A percentile compares a stretch with the other conserved stretches of the same genome.
Conservation (phyloP, 345 rosid species). For the Nephelium lappaceum region DNA sequence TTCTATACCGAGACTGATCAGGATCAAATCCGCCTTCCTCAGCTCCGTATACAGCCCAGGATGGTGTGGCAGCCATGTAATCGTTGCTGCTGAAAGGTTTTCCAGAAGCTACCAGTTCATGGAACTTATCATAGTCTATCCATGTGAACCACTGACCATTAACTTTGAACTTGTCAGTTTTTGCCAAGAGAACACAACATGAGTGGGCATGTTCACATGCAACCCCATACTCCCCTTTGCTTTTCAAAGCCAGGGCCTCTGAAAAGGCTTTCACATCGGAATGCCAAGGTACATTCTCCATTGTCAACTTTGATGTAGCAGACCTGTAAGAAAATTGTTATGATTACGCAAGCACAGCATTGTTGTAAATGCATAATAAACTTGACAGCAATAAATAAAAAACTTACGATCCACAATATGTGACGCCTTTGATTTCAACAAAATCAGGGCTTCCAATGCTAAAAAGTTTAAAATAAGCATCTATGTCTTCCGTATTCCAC, state of each 20-base stretch:
- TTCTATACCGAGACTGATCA: slow-evolving; percentile 71
- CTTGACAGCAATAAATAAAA: neutral
- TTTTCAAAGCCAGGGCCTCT: slow-evolving; percentile 74
- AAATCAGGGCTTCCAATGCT: slow-evolving; percentile 90
- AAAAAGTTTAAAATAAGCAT: slow-evolving; percentile 85
- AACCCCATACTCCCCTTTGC: slow-evolving; percentile 83
- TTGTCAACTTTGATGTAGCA: slow-evolving; percentile 91
- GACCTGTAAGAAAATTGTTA: slow-evolving; percentile 48
- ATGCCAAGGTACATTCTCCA: slow-evolving; percentile 99
- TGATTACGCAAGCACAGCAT: slow-evolving; percentile 20
- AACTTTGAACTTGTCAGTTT: slow-evolving; percentile 80
- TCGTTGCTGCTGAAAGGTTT: slow-evolving; percentile 71
- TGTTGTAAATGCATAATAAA: neutral
- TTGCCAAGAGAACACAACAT: slow-evolving; percentile 93
- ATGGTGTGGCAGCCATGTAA: slow-evolving; percentile 87
- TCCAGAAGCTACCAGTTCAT: slow-evolving; percentile 90
- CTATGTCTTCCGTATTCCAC: slow-evolving; percentile 90
- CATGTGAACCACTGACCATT: slow-evolving; percentile 88
- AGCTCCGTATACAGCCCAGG: slow-evolving; percentile 96
- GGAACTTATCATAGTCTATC: slow-evolving; percentile 98
- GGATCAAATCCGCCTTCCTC: slow-evolving; percentile 97
- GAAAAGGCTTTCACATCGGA: slow-evolving; percentile 90
- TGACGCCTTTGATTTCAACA: slow-evolving; percentile 97
- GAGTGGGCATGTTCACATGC: slow-evolving; percentile 99
- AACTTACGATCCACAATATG: slow-evolving; percentile 92